Evolutionary conservation across 768 basidiomycete species (phyloP).

Genomic region (Rhizopogon vulgaris): DNA sequence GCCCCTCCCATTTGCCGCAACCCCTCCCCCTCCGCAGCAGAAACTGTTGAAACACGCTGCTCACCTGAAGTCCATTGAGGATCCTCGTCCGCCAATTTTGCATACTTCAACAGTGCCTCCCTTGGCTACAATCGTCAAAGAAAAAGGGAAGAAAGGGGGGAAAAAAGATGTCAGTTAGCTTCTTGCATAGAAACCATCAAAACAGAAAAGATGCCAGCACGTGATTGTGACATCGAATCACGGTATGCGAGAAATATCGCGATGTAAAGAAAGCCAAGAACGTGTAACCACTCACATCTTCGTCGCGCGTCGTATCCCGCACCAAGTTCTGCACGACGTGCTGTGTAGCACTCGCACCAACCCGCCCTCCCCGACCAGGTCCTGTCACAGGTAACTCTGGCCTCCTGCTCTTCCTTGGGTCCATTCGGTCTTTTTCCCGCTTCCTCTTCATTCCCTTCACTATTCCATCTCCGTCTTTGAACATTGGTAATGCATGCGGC

Average conservation of each 20-base stretch:
- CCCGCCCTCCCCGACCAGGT: slow-evolving; percentile 88
- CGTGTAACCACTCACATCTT: slow-evolving; percentile 77
- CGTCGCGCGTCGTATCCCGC: slow-evolving; percentile 82
- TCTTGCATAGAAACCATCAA: slow-evolving; percentile 22
- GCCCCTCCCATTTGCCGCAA: slow-evolving; percentile 15
- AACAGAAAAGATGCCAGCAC: slow-evolving; percentile 11
- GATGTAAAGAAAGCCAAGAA: slow-evolving; percentile 6
- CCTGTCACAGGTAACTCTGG: slow-evolving; percentile 92
- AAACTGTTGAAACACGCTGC: slow-evolving; percentile 22
- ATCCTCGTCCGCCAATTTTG: slow-evolving; percentile 66
- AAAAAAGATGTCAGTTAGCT: slow-evolving; percentile 18
- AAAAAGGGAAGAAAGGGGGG: slow-evolving; percentile 15
- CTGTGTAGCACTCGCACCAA: slow-evolving; percentile 95
- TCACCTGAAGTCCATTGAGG: slow-evolving; percentile 82
- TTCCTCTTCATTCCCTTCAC: slow-evolving; percentile 80
- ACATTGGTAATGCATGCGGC: slow-evolving; percentile 90
- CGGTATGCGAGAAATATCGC: background rate
- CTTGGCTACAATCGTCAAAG: slow-evolving; percentile 63
- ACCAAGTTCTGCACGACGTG: slow-evolving; percentile 95
- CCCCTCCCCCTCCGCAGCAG: slow-evolving; percentile 21
- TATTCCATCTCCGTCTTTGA: slow-evolving; percentile 68
- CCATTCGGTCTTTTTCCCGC: slow-evolving; percentile 81
- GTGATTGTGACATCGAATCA: slow-evolving; percentile 5
- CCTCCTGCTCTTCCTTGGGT: slow-evolving; percentile 86
- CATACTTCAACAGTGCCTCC: slow-evolving; percentile 94